Evolutionary conservation across 2,329 filamentous ascomycete genomes (phyloP), one percentile per base, ranked within the genome.

Genomic region (Rutstroemia sp.): DNA sequence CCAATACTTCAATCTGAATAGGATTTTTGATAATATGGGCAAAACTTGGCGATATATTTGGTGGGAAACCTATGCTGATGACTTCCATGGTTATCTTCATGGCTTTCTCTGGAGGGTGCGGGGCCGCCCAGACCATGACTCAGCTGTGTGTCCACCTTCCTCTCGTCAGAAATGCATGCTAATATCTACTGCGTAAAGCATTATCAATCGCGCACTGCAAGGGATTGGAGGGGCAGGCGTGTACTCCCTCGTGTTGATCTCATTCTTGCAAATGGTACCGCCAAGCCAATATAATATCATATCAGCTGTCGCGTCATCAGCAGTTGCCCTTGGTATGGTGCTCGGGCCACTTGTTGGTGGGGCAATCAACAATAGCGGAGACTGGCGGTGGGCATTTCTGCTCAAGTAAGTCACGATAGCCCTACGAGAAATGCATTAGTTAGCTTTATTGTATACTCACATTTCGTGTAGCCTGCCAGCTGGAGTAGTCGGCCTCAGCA

Each of bases 191-290:
- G 9, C 4, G 9, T 2, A 9, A 7, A 61, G 57, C n/a, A 61
- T 62, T 12, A 38, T 59, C 17, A 49, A 61, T 17, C 55, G 60
- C 19, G 60, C 58, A 3, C 54, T 62, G 19, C 62, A 64, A 60
- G 82, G 83, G 0, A 64, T 78, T 2, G 78, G 76, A 0, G 73
- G 69, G 1, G 75, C 73, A 3, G 77, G 76, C 0, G 72, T 76
- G 58, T 73, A 71, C 54, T 63, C 75, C 37, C 67, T 80, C 8
- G 68, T 72, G 2, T 73, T 75, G 30, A 73, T 79, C 52, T 71
- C 81, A 17, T 68, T 78, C 3, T 75, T 72, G 19, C 77, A 79
- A 49, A 65, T 80, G 10, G 73, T 80, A 0, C 73, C 76, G 0
- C 64, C 80, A n/a, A 65, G 72, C 9, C 71, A 78, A 58, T 68